Evolutionary conservation across 192 early-diverging fungal species (phyloP).

Genomic region (Gryganskiella cystojenkinii): DNA sequence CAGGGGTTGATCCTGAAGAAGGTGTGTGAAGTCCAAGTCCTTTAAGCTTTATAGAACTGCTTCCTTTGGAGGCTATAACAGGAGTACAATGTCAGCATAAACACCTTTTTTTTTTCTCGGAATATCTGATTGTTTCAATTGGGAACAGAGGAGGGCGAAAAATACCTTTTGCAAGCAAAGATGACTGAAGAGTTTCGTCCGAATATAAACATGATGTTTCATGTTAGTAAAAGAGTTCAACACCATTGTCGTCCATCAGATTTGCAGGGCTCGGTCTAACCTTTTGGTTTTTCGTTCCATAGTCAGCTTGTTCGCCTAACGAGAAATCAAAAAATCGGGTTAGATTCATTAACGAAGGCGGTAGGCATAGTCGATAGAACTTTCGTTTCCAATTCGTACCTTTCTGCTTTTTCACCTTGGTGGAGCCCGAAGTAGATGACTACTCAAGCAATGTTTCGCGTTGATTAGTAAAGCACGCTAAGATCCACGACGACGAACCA

Average conservation of each 20-base stretch:
- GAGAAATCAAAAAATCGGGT: too few species aligned
- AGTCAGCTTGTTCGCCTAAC: conserved; percentile 12
- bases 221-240: not conserved
- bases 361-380: too few species aligned
- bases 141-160: too few species aligned
- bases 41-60: conserved; percentile 37
- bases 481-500: not conserved
- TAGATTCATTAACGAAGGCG: too few species aligned
- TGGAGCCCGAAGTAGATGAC: conserved; percentile 18
- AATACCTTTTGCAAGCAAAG: conserved; percentile 40
- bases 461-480: too few species aligned
- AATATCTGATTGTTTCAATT: not conserved
- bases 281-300: conserved; percentile 33
- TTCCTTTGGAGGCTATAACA: conserved; percentile 27
- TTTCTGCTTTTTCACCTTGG: conserved; percentile 40
- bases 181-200: conserved; percentile 17
- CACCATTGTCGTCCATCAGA: too few species aligned
- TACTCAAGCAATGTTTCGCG: too few species aligned
- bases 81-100: not conserved
- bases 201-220: too few species aligned
- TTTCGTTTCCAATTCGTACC: conserved; percentile 8
- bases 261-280: too few species aligned
- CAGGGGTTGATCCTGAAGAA: conserved; percentile 20
- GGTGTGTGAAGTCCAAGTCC: conserved; percentile 34
- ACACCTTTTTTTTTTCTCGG: not conserved